These are phyloP conservation scores for Nicotiana undulata DNA, from an alignment of 257 asterid species.

Conservation along the genomic window DNA sequence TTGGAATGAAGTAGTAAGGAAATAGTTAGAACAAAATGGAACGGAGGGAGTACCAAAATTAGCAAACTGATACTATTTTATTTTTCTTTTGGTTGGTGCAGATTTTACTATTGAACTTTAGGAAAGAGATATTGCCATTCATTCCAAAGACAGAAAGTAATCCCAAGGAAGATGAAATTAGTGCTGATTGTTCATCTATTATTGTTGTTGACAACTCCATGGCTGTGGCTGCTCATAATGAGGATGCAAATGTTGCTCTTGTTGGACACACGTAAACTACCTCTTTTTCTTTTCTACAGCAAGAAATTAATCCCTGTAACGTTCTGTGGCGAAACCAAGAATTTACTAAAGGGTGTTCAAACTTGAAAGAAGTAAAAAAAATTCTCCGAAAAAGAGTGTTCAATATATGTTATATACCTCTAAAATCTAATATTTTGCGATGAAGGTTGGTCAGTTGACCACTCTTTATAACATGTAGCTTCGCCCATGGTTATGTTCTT, in stretches of 20 bases:
- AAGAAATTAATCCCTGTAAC: background rate
- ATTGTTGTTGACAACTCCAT: constrained; percentile 64
- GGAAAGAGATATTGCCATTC: constrained; percentile 81
- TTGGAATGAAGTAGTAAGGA: too few relatives aligned
- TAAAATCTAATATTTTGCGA: too few relatives aligned
- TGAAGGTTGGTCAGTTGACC: too few relatives aligned
- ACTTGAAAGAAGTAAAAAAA: too few relatives aligned
- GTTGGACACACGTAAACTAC: constrained; percentile 66
- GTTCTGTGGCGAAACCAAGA: too few relatives aligned
- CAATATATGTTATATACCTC: too few relatives aligned
- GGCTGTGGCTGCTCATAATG: constrained; percentile 87
- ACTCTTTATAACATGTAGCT: too few relatives aligned
- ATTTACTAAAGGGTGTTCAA: too few relatives aligned
- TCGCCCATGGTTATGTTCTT: background rate
- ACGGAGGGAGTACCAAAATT: too few relatives aligned
- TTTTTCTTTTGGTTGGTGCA: constrained; percentile 16
- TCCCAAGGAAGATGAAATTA: constrained; percentile 16
- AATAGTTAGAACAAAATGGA: too few relatives aligned
- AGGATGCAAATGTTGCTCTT: constrained; percentile 84
- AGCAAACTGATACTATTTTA: background rate
- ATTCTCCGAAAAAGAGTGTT: too few relatives aligned
- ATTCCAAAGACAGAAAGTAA: constrained; percentile 22
- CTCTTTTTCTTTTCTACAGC: background rate
- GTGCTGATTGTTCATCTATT: constrained; percentile 68
- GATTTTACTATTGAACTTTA: constrained; percentile 73